phyloP scores from a whole-genome alignment of 768 basidiomycete genomes.

The Lactarius quietus region DNA sequence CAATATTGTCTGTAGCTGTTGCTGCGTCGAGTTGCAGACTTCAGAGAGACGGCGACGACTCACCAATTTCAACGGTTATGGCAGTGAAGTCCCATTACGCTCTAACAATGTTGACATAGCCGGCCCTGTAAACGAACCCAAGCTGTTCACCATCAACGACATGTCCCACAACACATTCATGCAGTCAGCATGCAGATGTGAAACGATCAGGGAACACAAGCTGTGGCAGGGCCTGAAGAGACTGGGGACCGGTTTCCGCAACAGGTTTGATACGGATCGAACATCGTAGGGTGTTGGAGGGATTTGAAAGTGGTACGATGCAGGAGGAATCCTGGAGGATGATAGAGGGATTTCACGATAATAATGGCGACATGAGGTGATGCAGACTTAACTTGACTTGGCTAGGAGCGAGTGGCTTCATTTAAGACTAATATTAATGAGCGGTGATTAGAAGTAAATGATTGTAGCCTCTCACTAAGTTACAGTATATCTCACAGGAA shows the following conservation, averaged over 20 bases:
- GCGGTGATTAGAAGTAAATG: not conserved
- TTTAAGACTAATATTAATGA: not conserved
- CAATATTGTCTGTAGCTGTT: no score
- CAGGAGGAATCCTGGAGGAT: no score
- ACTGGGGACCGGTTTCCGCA: not conserved
- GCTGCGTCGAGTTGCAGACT: not conserved
- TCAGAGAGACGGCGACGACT: not conserved
- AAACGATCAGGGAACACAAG: not conserved
- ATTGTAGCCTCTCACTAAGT: no score
- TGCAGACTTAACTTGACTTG: not conserved
- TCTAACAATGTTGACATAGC: not conserved
- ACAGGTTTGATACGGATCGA: not conserved
- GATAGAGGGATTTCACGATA: not conserved
- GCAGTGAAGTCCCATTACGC: not conserved
- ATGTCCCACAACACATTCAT: no score
- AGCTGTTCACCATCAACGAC: no score
- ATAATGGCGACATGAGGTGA: not conserved
- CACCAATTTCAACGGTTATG: not conserved
- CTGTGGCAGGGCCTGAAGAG: not conserved
- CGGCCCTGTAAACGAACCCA: not conserved
- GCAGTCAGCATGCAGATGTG: no score
- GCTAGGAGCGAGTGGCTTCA: not conserved
- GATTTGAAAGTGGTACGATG: not conserved
- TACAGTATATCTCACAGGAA: not conserved
- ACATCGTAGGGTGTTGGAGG: not conserved